phyloP scores from a whole-genome alignment of 495 filamentous ascomycete genomes.

The Penicillium canescens region DNA sequence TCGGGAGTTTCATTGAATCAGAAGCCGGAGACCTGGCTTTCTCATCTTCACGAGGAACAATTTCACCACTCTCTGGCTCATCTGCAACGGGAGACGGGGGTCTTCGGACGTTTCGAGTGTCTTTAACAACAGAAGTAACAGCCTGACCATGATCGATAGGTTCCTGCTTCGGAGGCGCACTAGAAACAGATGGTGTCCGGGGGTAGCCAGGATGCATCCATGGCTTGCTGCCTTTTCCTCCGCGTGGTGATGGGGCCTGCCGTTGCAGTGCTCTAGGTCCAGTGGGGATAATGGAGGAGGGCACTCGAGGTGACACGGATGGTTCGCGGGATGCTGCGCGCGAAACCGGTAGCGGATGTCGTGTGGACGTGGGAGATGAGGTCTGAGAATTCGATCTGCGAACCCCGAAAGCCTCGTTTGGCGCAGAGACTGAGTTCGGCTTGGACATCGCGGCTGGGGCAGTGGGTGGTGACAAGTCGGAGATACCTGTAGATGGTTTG shows the following conservation, averaged over 20 bases:
- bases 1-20: conserved; percentile 18
- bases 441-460: conserved; percentile 43
- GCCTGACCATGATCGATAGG: conserved; percentile 44
- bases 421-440: conserved; percentile 22
- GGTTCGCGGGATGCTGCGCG: conserved; percentile 34
- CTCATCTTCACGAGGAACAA: background rate
- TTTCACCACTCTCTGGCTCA: conserved; percentile 3
- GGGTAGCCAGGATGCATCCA: conserved; percentile 58
- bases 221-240: conserved; percentile 53
- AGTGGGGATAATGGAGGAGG: conserved; percentile 55
- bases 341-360: conserved; percentile 29
- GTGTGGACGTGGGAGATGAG: conserved; percentile 29
- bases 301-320: conserved; percentile 51
- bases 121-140: conserved; percentile 20
- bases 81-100: conserved; percentile 7
- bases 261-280: conserved; percentile 56
- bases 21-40: conserved; percentile 8
- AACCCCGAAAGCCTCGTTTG: conserved; percentile 16
- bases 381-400: conserved; percentile 21
- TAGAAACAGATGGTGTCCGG: conserved; percentile 31
- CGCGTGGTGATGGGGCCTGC: conserved; percentile 30
- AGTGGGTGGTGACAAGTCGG: conserved; percentile 41
- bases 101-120: conserved; percentile 13
- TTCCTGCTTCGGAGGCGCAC: conserved; percentile 36
- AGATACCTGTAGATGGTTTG: conserved; percentile 14